Evolutionary conservation across 2,329 filamentous ascomycete genomes (phyloP).

Genomic region (Paraphoma sp.): DNA sequence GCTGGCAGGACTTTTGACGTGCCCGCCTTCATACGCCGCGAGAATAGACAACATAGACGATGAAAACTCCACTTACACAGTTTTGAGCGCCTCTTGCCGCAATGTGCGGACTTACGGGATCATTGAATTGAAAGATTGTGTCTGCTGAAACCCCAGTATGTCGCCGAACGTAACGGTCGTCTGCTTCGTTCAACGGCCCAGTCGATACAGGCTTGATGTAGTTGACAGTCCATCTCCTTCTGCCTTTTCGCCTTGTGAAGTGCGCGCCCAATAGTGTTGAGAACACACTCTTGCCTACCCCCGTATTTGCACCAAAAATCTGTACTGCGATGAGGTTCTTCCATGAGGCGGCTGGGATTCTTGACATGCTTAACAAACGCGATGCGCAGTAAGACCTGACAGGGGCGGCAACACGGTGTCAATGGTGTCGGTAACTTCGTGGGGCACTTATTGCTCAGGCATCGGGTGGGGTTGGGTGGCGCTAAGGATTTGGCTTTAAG

Average conservation of each 20-base stretch:
- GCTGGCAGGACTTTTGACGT: too few species aligned
- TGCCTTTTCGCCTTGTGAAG: slow-evolving; percentile 28
- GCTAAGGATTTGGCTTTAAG: too few species aligned
- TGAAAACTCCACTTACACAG: slow-evolving; percentile 23
- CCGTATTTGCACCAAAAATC: slow-evolving; percentile 83
- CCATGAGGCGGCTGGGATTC: slow-evolving; percentile 69
- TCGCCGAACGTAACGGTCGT: slow-evolving; percentile 63
- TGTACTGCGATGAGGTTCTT: slow-evolving; percentile 73
- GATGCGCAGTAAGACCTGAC: too few species aligned
- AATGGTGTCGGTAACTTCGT: too few species aligned
- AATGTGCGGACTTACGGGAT: slow-evolving; percentile 79
- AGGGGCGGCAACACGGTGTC: too few species aligned
- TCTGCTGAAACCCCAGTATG: not conserved
- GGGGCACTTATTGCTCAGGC: too few species aligned
- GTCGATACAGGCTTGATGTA: slow-evolving; percentile 87
- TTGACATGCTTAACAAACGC: slow-evolving; percentile 35
- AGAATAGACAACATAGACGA: not conserved
- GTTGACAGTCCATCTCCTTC: slow-evolving; percentile 53
- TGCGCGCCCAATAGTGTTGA: slow-evolving; percentile 75
- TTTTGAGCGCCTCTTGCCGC: slow-evolving; percentile 59
- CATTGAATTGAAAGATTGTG: slow-evolving; percentile 73
- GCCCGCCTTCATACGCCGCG: too few species aligned
- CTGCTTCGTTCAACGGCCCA: slow-evolving; percentile 71
- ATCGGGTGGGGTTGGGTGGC: too few species aligned
- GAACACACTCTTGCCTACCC: slow-evolving; percentile 84